Evolutionary conservation across 2,329 filamentous ascomycete species (phyloP).

Genomic region (Mycosphaerelloides madeirae): DNA sequence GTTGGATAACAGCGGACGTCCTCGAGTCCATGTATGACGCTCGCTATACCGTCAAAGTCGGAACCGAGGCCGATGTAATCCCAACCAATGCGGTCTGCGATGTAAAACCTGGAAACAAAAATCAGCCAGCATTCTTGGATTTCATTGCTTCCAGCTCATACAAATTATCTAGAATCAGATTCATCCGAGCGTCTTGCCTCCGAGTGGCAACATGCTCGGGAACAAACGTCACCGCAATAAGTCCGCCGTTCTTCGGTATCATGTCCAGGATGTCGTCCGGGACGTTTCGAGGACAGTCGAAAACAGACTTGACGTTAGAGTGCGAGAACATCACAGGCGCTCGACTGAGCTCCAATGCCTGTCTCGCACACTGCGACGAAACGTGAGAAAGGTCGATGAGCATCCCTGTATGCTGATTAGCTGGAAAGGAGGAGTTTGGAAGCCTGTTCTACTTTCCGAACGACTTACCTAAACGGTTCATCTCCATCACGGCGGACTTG

Average conservation of each 20-base stretch:
- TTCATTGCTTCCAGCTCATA: neutral
- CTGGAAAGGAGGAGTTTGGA: too few species aligned
- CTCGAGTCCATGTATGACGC: conserved; percentile 26
- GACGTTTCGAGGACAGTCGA: conserved; percentile 37
- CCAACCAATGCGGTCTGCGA: conserved; percentile 30
- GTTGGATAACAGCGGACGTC: conserved; percentile 36
- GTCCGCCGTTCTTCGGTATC: conserved; percentile 36
- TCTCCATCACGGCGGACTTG: conserved; percentile 29
- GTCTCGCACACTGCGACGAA: conserved; percentile 14
- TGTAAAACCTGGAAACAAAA: conserved; percentile 8
- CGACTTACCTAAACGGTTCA: conserved; percentile 38
- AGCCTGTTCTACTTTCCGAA: too few species aligned
- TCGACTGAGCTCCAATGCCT: conserved; percentile 21
- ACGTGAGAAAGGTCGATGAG: conserved; percentile 20
- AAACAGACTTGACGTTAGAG: conserved; percentile 22
- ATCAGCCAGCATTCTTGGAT: neutral
- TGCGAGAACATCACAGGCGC: conserved; percentile 20
- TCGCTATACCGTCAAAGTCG: conserved; percentile 35
- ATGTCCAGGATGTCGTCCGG: conserved; percentile 38
- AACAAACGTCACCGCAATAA: conserved; percentile 41
- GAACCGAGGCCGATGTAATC: conserved; percentile 37
- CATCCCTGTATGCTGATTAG: conserved; percentile 20
- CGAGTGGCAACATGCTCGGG: conserved; percentile 33
- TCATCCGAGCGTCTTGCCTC: conserved; percentile 29
- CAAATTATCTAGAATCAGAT: conserved; percentile 35